Conservation (phyloP, 2,329 filamentous ascomycete genomes). For the Ophiocordyceps australis region DNA sequence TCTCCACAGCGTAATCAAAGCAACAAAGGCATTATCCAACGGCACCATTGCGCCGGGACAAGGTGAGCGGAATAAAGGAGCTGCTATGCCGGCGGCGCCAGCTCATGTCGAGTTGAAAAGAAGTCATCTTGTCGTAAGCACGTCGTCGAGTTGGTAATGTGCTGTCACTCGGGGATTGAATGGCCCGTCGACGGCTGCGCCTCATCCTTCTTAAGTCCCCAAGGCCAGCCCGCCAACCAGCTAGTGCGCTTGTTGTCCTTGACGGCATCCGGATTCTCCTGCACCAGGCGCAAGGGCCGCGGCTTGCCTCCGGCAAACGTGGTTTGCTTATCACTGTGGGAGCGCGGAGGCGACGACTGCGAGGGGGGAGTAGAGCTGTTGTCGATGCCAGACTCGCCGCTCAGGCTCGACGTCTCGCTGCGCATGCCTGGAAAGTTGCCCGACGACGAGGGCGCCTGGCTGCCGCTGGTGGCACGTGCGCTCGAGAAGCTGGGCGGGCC, state of each 20-base stretch:
- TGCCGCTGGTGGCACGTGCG: constrained; percentile 31
- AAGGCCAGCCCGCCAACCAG: constrained; percentile 44
- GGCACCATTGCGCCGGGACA: neutral
- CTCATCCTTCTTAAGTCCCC: constrained; percentile 30
- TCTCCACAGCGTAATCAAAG: neutral
- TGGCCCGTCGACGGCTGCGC: constrained; percentile 8
- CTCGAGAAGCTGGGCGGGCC: constrained; percentile 25
- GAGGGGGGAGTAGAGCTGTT: constrained; percentile 24
- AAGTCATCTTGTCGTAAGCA: no score
- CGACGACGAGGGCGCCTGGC: constrained; percentile 22
- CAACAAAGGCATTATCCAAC: constrained; percentile 1
- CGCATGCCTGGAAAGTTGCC: constrained; percentile 59
- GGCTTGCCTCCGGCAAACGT: constrained; percentile 53
- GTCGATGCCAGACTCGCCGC: constrained; percentile 45
- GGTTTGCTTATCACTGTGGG: constrained; percentile 33
- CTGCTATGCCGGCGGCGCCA: no score
- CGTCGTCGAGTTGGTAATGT: no score
- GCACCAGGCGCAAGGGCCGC: constrained; percentile 69
- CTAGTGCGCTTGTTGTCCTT: constrained; percentile 41
- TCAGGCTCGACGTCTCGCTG: constrained; percentile 45
- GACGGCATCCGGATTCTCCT: constrained; percentile 45
- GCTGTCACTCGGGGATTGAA: constrained; percentile 18
- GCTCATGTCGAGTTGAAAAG: no score
- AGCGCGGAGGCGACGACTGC: constrained; percentile 36
- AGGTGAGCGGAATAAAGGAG: no score